These are phyloP conservation scores for Termitomyces sp. DNA, from an alignment of 768 basidiomycete genomes.

Conservation along the genomic window DNA sequence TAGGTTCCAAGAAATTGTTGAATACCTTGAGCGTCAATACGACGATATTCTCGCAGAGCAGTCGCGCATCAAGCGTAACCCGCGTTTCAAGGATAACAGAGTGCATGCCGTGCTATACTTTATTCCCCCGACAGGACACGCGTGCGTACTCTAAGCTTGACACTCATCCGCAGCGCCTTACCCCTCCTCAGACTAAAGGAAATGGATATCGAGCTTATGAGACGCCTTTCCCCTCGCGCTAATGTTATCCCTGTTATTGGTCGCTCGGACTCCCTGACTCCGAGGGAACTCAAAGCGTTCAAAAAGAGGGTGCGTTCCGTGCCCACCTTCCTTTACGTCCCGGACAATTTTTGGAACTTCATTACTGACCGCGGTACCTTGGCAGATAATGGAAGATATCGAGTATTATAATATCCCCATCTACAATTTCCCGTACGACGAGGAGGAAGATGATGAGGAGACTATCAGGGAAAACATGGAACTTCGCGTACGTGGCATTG, in stretches of 20 bases:
- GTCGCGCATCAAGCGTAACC: constrained; percentile 91
- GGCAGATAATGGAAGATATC: constrained; percentile 89
- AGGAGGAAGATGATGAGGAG: constrained; percentile 92
- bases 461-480: constrained; percentile 89
- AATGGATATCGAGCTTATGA: constrained; percentile 93
- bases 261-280: constrained; percentile 84
- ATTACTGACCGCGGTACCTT: constrained; percentile 14
- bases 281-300: constrained; percentile 76
- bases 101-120: constrained; percentile 89
- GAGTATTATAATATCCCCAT: constrained; percentile 86
- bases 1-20: constrained; percentile 87
- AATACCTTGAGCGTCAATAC: constrained; percentile 87
- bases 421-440: constrained; percentile 93
- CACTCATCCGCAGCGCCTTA: not conserved
- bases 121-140: constrained; percentile 83
- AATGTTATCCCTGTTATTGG: constrained; percentile 94
- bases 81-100: constrained; percentile 86
- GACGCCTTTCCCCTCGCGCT: constrained; percentile 81
- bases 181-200: constrained; percentile 59
- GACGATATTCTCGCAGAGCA: constrained; percentile 87
- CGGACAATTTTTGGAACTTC: not conserved
- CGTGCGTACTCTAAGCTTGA: constrained; percentile 44
- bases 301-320: constrained; percentile 61
- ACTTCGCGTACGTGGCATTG: constrained; percentile 52
- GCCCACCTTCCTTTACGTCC: constrained; percentile 9